A percentile compares a stretch with the other conserved stretches of the same genome.
Evolutionary conservation across 2,329 filamentous ascomycete species (phyloP).

Genomic region (Chaetomiaceae sp.): DNA sequence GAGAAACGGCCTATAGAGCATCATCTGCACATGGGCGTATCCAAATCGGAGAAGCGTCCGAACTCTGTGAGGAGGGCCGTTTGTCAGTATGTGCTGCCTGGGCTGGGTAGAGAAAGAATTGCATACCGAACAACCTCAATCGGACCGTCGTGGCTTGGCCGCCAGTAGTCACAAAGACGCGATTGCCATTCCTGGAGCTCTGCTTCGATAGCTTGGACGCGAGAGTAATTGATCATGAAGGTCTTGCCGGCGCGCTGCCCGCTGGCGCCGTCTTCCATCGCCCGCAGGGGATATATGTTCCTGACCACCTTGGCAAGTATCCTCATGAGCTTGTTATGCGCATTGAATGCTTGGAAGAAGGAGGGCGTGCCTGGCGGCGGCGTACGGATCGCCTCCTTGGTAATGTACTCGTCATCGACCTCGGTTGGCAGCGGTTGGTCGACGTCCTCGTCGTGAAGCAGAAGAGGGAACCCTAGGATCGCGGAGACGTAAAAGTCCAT

Average conservation of each 20-base stretch:
- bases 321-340: conserved; percentile 58
- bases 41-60: conserved; percentile 73
- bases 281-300: conserved; percentile 61
- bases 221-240: conserved; percentile 59
- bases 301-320: conserved; percentile 63
- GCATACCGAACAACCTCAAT: conserved; percentile 71
- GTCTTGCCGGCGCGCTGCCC: conserved; percentile 43
- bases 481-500: conserved; percentile 69
- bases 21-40: conserved; percentile 79
- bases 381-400: conserved; percentile 50
- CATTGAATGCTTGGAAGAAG: conserved; percentile 62
- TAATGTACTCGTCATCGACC: conserved; percentile 65
- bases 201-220: conserved; percentile 60
- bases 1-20: conserved; percentile 77
- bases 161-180: conserved; percentile 67
- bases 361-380: conserved; percentile 55
- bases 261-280: conserved; percentile 45
- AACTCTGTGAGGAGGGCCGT: conserved; percentile 38
- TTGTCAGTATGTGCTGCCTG: not conserved
- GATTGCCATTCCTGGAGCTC: conserved; percentile 62
- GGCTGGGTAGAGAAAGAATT: not conserved
- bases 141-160: conserved; percentile 71
- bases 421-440: conserved; percentile 62
- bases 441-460: conserved; percentile 60
- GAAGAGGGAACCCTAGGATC: conserved; percentile 60